phyloP scores from a whole-genome alignment of 2,329 filamentous ascomycete genomes.

The Verticillium longisporum region DNA sequence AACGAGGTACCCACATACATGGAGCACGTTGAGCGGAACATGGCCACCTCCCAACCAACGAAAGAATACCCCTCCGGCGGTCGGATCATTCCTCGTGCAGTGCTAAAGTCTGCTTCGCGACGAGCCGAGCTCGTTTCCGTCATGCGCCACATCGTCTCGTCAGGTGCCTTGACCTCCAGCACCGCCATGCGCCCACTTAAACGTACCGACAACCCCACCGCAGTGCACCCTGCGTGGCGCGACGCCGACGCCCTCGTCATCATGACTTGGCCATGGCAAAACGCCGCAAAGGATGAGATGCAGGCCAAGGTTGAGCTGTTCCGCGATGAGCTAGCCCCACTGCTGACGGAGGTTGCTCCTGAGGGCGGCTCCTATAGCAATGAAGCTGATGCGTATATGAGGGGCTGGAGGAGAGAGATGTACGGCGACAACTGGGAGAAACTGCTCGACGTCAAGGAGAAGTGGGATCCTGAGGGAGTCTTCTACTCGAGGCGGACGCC shows the following conservation, averaged over 20 bases:
- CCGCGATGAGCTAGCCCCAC: conserved; percentile 18
- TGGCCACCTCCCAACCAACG: conserved; percentile 21
- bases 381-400: conserved; percentile 40
- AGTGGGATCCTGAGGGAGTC: conserved; percentile 37
- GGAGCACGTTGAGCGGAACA: conserved; percentile 24
- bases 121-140: conserved; percentile 8
- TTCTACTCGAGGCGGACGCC: conserved; percentile 28
- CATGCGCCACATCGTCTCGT: background rate
- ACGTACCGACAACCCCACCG: conserved; percentile 7
- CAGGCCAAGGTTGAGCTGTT: conserved; percentile 14
- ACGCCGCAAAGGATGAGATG: conserved; percentile 15
- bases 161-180: background rate
- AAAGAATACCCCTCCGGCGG: conserved; percentile 29
- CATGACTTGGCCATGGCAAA: conserved; percentile 13
- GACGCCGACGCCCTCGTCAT: conserved; percentile 8
- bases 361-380: conserved; percentile 39
- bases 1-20: background rate
- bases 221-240: conserved; percentile 16
- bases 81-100: conserved; percentile 31
- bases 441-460: conserved; percentile 37
- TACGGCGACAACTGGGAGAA: conserved; percentile 37
- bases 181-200: background rate
- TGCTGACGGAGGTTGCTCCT: conserved; percentile 28
- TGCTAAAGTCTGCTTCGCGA: conserved; percentile 23
- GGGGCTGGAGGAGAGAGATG: conserved; percentile 32